Percentiles rank a stretch among this genome's conserved stretches.
Conservation (phyloP, 2,329 filamentous ascomycete species). For the Geosmithia morbida region DNA sequence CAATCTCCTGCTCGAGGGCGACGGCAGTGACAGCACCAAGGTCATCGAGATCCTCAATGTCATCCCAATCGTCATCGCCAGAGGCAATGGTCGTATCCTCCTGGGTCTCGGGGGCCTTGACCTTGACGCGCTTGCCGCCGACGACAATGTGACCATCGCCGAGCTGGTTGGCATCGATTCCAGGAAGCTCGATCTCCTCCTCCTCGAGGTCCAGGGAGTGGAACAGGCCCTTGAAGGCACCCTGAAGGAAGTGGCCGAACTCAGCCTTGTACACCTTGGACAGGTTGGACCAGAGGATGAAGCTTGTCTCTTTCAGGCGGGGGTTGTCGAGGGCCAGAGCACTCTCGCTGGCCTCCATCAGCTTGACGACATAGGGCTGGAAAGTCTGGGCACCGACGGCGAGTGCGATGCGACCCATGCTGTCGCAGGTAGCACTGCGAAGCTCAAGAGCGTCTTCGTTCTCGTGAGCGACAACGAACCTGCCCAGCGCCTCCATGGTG, state of each 20-base stretch:
- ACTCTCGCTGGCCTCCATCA: constrained; percentile 89
- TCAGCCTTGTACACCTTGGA: constrained; percentile 85
- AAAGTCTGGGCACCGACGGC: constrained; percentile 79
- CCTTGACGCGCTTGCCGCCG: constrained; percentile 74
- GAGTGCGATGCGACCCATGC: constrained; percentile 81
- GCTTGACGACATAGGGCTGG: constrained; percentile 76
- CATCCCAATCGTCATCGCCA: constrained; percentile 37
- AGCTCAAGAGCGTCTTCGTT: constrained; percentile 82
- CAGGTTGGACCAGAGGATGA: constrained; percentile 90
- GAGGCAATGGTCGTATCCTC: constrained; percentile 40
- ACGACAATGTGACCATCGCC: constrained; percentile 65
- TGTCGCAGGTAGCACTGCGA: constrained; percentile 78
- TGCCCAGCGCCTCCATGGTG: constrained; percentile 79
- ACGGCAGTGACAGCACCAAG: constrained; percentile 75
- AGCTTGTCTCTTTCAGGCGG: constrained; percentile 86
- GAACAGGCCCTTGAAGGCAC: constrained; percentile 67
- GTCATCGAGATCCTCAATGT: constrained; percentile 69
- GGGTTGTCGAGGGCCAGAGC: constrained; percentile 79
- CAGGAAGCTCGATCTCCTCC: constrained; percentile 70
- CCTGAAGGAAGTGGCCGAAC: constrained; percentile 64
- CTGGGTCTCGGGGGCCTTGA: constrained; percentile 41
- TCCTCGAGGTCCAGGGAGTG: constrained; percentile 78
- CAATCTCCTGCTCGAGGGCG: constrained; percentile 93
- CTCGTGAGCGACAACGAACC: constrained; percentile 75
- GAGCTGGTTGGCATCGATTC: constrained; percentile 39